Evolutionary conservation across 768 basidiomycete genomes (phyloP), one percentile per base, ranked within the genome.

Genomic region (Neoboletus subvelutipes): DNA sequence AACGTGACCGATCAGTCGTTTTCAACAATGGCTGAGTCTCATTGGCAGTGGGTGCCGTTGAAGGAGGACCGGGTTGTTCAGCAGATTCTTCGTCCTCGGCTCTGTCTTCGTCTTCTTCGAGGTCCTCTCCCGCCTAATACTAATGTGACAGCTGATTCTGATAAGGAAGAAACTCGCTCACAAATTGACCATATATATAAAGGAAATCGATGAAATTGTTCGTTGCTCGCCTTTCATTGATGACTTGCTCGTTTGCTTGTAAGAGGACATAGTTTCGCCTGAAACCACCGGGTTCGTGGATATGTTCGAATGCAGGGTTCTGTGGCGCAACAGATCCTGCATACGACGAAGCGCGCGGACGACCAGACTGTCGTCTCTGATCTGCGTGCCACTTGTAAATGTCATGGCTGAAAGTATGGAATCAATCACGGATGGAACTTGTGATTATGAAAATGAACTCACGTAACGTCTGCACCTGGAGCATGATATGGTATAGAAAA

Each of bases 331-430:
- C 74, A 39, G 78, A 78, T 3, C 82, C 86, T 12, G 85, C 78
- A 62, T 83, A 90, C 0, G 90, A 92, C 37, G 83, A 80, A n/a
- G 88, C 77, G 39, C 91, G 87, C 18, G 81, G 77, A 41, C 91
- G 83, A 13, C 72, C 77, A 18, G 76, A 78, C 57, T 83, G 79
- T 55, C 86, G 82, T 26, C 80, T 81, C 54, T 86, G 84, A 63
- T 90, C 88, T 17, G 84, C 79, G 59, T 94, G 89, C 90, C 94
- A 98, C 74, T 97, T 98, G 78, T 97, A 98, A 40, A 98, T 89
- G 60, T 87, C 87, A 67, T 96, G 94, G 18, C 89, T 90, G 60
- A n/a, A 55, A 58, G 45, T 29, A 51, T 37, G 59, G 26, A 41
- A 54, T 59, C 48, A 56, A 48, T 50, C 39, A 50, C 65, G 56